phyloP scores from a whole-genome alignment of 2,329 filamentous ascomycete genomes.

The Aureobasidium sp. region DNA sequence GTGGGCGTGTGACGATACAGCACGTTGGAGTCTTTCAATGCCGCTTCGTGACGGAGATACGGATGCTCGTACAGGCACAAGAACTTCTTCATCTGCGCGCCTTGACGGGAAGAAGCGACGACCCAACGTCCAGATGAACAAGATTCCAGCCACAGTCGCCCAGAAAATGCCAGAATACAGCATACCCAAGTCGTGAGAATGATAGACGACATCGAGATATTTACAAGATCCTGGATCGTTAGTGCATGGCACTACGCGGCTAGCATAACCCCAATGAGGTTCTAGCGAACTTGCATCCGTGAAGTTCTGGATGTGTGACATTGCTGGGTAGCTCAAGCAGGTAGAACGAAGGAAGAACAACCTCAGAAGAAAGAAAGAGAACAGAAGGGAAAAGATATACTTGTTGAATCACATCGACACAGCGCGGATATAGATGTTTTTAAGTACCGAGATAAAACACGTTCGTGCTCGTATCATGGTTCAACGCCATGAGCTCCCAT shows the following conservation, averaged over 20 bases:
- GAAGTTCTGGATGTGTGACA: slow-evolving; percentile 24
- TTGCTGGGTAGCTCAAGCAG: neutral
- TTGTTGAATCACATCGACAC: neutral
- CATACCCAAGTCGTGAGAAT: slow-evolving; percentile 48
- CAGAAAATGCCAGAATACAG: slow-evolving; percentile 52
- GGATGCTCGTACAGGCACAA: slow-evolving; percentile 24
- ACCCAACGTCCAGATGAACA: slow-evolving; percentile 29
- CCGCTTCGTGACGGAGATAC: slow-evolving; percentile 35
- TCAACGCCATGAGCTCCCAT: neutral
- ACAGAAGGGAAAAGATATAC: neutral
- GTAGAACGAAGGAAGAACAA: no score
- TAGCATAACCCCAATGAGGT: slow-evolving; percentile 51
- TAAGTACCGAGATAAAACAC: neutral
- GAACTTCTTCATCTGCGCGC: slow-evolving; percentile 22
- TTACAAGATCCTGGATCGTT: slow-evolving; percentile 52
- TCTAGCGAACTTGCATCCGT: slow-evolving; percentile 23
- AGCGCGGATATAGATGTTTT: neutral
- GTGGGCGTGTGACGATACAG: slow-evolving; percentile 39
- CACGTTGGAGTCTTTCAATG: slow-evolving; percentile 14
- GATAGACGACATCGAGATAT: slow-evolving; percentile 52
- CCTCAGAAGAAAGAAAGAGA: neutral
- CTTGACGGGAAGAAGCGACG: slow-evolving; percentile 21
- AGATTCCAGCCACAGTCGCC: slow-evolving; percentile 45
- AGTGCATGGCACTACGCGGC: slow-evolving; percentile 50
- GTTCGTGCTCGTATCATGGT: neutral